These are phyloP conservation scores for Mychonastes homosphaera DNA, from an alignment of 139 green algal genomes.

Conservation along the genomic window DNA sequence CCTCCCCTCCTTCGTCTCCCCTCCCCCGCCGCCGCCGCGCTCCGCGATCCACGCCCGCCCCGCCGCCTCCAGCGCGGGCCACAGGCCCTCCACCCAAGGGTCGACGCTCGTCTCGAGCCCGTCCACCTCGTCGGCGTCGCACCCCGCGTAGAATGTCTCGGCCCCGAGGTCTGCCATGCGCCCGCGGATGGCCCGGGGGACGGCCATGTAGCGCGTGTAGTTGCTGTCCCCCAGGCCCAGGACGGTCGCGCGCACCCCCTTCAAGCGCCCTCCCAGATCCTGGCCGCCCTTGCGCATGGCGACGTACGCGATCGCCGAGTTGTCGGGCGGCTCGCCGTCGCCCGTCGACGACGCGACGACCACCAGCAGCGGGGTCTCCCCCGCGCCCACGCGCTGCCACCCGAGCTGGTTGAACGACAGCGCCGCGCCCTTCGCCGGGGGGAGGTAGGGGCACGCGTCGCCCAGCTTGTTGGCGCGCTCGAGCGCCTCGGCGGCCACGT, in stretches of 20 bases:
- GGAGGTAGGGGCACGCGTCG: slow-evolving; percentile 44
- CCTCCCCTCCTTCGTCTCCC: neutral
- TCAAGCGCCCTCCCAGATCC: slow-evolving; percentile 18
- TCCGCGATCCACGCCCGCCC: neutral
- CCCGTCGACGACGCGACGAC: slow-evolving; percentile 39
- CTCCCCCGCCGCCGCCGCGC: neutral
- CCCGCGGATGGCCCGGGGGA: slow-evolving; percentile 50
- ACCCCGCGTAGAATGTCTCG: slow-evolving; percentile 37
- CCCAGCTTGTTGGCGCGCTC: slow-evolving; percentile 68
- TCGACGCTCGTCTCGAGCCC: slow-evolving; percentile 69
- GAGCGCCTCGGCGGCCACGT: slow-evolving; percentile 66
- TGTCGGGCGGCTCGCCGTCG: slow-evolving; percentile 92
- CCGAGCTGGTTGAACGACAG: too few relatives aligned
- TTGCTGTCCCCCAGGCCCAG: slow-evolving; percentile 94
- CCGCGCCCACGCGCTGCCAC: too few relatives aligned
- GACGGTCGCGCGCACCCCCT: slow-evolving; percentile 67
- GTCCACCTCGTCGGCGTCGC: slow-evolving; percentile 76
- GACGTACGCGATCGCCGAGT: slow-evolving; percentile 60
- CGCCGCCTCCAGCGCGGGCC: slow-evolving; percentile 40
- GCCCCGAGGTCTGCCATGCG: slow-evolving; percentile 58
- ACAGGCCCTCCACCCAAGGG: slow-evolving; percentile 66
- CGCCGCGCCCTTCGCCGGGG: slow-evolving; percentile 20
- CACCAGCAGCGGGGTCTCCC: slow-evolving; percentile 38
- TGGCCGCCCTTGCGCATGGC: slow-evolving; percentile 31
- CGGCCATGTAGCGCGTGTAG: slow-evolving; percentile 88